Percentiles rank a stretch among this genome's conserved stretches.
Conservation (phyloP, 78 protist genomes). For the Guillardia theta region DNA sequence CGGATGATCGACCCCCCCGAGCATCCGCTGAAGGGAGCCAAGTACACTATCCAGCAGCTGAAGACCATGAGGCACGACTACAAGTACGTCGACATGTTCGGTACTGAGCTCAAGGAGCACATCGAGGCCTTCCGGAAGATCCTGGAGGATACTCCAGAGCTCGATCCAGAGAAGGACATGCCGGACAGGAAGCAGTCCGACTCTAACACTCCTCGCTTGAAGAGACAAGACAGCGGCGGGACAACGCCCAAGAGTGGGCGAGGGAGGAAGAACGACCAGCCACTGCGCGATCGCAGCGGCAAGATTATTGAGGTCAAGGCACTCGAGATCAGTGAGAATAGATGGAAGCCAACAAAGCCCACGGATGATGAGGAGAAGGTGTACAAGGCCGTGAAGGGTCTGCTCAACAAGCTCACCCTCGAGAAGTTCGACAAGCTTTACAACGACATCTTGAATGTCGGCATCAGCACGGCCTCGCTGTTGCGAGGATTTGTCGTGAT, state of each 20-base stretch:
- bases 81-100: not conserved
- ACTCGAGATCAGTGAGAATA: not conserved
- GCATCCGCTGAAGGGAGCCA: not conserved
- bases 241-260: conserved; percentile 2
- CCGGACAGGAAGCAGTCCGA: not conserved
- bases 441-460: not conserved
- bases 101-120: not conserved
- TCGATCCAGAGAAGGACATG: not conserved
- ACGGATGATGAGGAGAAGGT: not conserved
- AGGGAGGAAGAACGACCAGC: not conserved
- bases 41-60: not conserved
- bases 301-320: conserved; percentile 6
- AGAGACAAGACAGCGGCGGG: not conserved
- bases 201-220: not conserved
- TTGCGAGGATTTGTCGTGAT: conserved; percentile 1
- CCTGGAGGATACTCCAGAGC: not conserved
- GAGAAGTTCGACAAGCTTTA: conserved; percentile 59
- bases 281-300: not conserved
- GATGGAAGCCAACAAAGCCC: not conserved
- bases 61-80: not conserved
- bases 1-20: not conserved
- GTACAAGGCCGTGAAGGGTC: not conserved
- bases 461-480: not conserved
- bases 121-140: not conserved
- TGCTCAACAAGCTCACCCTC: conserved; percentile 60